These are phyloP conservation scores for Scleromitrula shiraiana DNA, from an alignment of 2,329 filamentous ascomycete species.

Conservation along the genomic window DNA sequence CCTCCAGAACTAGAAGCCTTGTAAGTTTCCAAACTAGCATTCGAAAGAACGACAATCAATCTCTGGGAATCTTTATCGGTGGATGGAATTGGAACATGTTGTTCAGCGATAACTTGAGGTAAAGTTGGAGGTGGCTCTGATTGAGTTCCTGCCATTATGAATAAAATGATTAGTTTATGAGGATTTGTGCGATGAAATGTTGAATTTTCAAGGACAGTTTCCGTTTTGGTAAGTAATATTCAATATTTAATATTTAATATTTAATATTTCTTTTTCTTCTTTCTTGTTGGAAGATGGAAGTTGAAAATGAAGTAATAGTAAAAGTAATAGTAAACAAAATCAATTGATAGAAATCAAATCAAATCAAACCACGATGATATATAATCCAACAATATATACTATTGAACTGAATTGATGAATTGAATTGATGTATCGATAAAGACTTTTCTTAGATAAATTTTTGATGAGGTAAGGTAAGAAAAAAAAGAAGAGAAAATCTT, in stretches of 20 bases:
- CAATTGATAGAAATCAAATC: no score
- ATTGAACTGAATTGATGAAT: background rate
- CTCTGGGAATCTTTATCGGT: constrained; percentile 87
- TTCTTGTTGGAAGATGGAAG: no score
- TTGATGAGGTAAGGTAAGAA: background rate
- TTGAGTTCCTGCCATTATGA: constrained; percentile 63
- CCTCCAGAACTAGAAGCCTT: constrained; percentile 74
- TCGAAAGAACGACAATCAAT: constrained; percentile 91
- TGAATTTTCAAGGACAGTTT: background rate
- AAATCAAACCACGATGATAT: no score
- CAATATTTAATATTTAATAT: no score
- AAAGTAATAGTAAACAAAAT: no score
- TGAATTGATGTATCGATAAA: background rate
- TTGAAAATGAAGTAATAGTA: no score
- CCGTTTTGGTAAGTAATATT: background rate
- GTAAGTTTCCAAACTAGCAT: constrained; percentile 96
- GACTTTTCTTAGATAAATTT: background rate
- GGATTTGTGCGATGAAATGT: background rate
- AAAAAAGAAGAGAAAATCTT: background rate
- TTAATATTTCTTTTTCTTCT: no score
- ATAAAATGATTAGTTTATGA: constrained; percentile 8
- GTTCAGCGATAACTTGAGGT: constrained; percentile 87
- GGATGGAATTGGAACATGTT: constrained; percentile 73
- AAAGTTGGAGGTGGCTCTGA: constrained; percentile 88
- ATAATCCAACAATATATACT: no score